Conservation (phyloP, 345 rosid genomes). For the Sisymbrium altissimum region DNA sequence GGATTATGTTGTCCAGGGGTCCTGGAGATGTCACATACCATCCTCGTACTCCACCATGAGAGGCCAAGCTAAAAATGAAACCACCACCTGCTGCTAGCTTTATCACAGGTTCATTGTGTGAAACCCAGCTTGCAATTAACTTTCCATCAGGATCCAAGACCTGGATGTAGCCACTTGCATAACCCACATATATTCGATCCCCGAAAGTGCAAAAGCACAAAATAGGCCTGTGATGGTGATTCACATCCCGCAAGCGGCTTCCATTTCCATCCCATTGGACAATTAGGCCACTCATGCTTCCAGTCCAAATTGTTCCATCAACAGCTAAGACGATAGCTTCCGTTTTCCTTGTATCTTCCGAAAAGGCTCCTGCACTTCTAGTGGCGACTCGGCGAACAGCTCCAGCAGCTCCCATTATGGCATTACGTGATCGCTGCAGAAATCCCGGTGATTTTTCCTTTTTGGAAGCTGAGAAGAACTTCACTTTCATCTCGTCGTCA, state of each 20-base stretch:
- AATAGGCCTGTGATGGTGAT: conserved; percentile 55
- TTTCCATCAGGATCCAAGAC: conserved; percentile 80
- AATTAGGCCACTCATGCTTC: conserved; percentile 63
- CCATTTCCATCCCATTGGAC: conserved; percentile 83
- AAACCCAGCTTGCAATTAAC: conserved; percentile 75
- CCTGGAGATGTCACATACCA: conserved; percentile 90
- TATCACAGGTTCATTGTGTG: conserved; percentile 78
- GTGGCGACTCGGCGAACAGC: conserved; percentile 87
- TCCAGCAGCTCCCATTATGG: conserved; percentile 90
- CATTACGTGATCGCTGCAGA: conserved; percentile 87
- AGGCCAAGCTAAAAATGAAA: conserved; percentile 74
- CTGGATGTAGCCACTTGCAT: conserved; percentile 78
- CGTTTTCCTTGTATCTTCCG: conserved; percentile 69
- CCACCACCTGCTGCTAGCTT: conserved; percentile 71
- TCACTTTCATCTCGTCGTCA: conserved; percentile 66
- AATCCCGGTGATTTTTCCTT: conserved; percentile 75
- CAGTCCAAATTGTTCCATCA: conserved; percentile 84
- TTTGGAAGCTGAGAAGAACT: conserved; percentile 54
- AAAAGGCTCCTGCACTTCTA: conserved; percentile 65
- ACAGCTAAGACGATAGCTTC: conserved; percentile 64
- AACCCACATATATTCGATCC: conserved; percentile 63
- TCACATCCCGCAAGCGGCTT: conserved; percentile 63
- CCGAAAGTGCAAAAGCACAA: conserved; percentile 76
- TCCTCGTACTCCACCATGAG: conserved; percentile 94
- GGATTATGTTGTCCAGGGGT: conserved; percentile 63